Percentiles rank a stretch among this genome's conserved stretches.
Evolutionary conservation across 768 basidiomycete genomes (phyloP).

Genomic region (Zangia roseola): DNA sequence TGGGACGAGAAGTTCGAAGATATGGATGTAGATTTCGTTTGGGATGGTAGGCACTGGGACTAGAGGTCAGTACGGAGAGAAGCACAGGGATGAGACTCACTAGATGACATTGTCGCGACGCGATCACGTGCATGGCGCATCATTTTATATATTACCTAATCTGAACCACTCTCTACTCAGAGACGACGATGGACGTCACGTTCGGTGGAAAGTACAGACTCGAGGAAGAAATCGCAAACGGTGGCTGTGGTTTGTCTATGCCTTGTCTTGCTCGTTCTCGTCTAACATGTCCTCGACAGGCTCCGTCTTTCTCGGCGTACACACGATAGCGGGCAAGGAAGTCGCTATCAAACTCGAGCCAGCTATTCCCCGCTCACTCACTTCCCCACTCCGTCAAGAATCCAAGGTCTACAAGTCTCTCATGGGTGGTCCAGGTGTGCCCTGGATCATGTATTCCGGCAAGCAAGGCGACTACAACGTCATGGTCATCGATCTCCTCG

Average conservation of each 20-base stretch:
- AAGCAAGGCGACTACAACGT: conserved; percentile 94
- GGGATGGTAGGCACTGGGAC: conserved; percentile 39
- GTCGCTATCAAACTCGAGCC: conserved; percentile 85
- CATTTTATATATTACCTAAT: too few species aligned
- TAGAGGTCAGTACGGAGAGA: too few species aligned
- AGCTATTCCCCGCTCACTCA: conserved; percentile 41
- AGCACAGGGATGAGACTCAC: too few species aligned
- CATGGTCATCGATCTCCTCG: conserved; percentile 95
- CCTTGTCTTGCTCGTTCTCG: conserved; percentile 33
- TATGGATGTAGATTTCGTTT: conserved; percentile 43
- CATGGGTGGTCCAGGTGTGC: conserved; percentile 85
- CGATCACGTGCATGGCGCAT: too few species aligned
- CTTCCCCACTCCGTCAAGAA: conserved; percentile 81
- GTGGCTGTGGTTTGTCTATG: conserved; percentile 72
- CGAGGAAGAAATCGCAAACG: conserved; percentile 78
- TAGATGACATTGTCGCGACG: too few species aligned
- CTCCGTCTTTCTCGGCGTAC: conserved; percentile 75
- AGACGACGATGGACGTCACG: conserved; percentile 38
- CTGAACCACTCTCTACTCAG: too few species aligned
- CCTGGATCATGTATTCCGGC: conserved; percentile 91
- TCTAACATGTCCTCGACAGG: conserved; percentile 41
- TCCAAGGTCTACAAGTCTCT: conserved; percentile 90
- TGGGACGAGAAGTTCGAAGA: conserved; percentile 34
- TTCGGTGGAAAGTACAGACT: conserved; percentile 78
- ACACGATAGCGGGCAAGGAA: conserved; percentile 79